Conservation (phyloP, 2,329 filamentous ascomycete species). For the Alternaria longipes region DNA sequence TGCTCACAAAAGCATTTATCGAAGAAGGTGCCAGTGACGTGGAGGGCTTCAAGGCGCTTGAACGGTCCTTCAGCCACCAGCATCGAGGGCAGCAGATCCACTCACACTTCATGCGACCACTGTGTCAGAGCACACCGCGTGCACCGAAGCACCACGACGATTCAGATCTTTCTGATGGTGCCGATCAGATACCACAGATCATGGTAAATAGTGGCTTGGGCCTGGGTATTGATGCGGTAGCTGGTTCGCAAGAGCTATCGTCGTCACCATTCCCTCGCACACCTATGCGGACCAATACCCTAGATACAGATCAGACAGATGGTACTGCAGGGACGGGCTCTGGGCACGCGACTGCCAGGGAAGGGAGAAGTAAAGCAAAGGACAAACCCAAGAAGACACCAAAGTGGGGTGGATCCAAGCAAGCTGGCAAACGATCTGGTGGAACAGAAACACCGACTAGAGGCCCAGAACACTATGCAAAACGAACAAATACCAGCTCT, state of each 20-base stretch:
- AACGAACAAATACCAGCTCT: constrained; percentile 31
- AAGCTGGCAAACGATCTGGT: constrained; percentile 33
- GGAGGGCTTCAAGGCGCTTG: constrained; percentile 69
- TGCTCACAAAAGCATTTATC: constrained; percentile 71
- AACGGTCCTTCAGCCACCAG: constrained; percentile 69
- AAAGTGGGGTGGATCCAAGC: constrained; percentile 41
- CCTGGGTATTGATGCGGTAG: constrained; percentile 35
- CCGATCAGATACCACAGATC: constrained; percentile 43
- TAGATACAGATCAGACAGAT: constrained; percentile 46
- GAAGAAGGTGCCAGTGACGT: constrained; percentile 70
- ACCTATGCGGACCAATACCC: constrained; percentile 41
- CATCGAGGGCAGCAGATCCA: constrained; percentile 67
- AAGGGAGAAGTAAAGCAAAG: constrained; percentile 40
- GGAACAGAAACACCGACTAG: constrained; percentile 44
- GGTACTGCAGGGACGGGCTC: constrained; percentile 40
- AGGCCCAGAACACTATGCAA: constrained; percentile 32
- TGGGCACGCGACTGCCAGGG: constrained; percentile 30
- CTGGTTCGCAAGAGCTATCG: constrained; percentile 31
- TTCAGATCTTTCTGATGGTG: constrained; percentile 46
- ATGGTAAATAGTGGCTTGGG: constrained; percentile 37
- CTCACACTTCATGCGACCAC: constrained; percentile 69
- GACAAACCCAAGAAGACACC: constrained; percentile 44
- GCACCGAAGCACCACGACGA: constrained; percentile 44
- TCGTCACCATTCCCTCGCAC: constrained; percentile 30
- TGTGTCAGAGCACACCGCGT: constrained; percentile 61